Conservation (phyloP, 768 basidiomycete species). For the Vishniacozyma victoriae region DNA sequence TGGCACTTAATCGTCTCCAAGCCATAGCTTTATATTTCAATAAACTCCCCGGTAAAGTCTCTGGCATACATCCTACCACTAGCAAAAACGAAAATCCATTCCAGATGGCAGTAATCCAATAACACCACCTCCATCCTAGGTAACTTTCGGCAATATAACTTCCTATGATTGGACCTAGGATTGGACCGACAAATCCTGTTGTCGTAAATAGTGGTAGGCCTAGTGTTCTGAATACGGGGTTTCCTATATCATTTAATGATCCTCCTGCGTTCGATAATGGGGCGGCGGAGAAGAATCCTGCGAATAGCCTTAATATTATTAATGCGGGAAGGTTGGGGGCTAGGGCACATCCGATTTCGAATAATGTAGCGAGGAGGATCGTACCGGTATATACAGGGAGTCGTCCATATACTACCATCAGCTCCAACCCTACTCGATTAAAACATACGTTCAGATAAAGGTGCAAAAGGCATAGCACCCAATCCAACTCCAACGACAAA, state of each 20-base stretch:
- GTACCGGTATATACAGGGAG: slow-evolving; percentile 23
- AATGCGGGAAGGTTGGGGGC: slow-evolving; percentile 13
- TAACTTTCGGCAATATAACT: slow-evolving; percentile 7
- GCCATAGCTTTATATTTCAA: slow-evolving; percentile 24
- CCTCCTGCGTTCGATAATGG: slow-evolving; percentile 28
- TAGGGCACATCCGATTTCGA: slow-evolving; percentile 21
- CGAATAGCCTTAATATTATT: slow-evolving; percentile 21
- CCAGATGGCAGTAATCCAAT: slow-evolving; percentile 26
- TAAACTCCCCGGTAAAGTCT: slow-evolving; percentile 15
- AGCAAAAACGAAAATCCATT: slow-evolving; percentile 13
- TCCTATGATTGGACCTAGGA: slow-evolving; percentile 22
- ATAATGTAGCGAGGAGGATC: slow-evolving; percentile 17
- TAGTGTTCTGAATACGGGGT: slow-evolving; percentile 12
- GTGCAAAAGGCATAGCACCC: slow-evolving; percentile 25
- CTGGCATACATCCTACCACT: slow-evolving; percentile 20
- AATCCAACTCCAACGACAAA: slow-evolving; percentile 25
- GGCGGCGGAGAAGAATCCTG: slow-evolving; percentile 20
- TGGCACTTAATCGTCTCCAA: slow-evolving; percentile 11
- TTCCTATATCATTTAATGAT: slow-evolving; percentile 23
- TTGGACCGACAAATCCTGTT: slow-evolving; percentile 21
- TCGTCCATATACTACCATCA: slow-evolving; percentile 15
- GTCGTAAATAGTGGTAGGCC: slow-evolving; percentile 20
- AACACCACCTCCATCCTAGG: slow-evolving; percentile 24
- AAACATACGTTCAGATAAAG: slow-evolving; percentile 22
- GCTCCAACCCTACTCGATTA: background rate